Evolutionary conservation across 2,329 filamentous ascomycete genomes (phyloP).

Genomic region (Lithohypha guttulata): DNA sequence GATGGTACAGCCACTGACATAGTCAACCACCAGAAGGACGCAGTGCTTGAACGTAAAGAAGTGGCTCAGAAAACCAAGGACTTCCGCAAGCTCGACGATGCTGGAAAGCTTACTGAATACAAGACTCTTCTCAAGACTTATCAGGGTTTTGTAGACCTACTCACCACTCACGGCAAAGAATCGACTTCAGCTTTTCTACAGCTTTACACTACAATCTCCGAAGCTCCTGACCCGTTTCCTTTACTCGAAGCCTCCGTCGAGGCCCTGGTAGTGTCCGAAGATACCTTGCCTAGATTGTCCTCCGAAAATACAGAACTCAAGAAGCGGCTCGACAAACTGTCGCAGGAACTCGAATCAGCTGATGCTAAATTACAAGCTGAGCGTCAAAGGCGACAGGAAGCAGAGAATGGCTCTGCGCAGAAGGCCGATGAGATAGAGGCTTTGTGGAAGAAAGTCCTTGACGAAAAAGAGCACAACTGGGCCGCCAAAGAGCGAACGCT

Average conservation of each 20-base stretch:
- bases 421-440: conserved; percentile 82
- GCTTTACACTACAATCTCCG: conserved; percentile 83
- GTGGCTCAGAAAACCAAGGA: conserved; percentile 98
- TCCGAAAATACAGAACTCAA: conserved; percentile 83
- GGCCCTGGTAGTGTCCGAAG: conserved; percentile 80
- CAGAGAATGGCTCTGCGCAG: conserved; percentile 66
- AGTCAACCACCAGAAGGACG: conserved; percentile 82
- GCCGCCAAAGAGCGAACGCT: conserved; percentile 79
- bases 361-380: conserved; percentile 74
- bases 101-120: conserved; percentile 73
- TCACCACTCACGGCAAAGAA: conserved; percentile 91
- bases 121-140: conserved; percentile 90
- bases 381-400: conserved; percentile 56
- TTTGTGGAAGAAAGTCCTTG: conserved; percentile 79
- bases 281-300: conserved; percentile 81
- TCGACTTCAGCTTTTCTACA: conserved; percentile 89
- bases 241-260: conserved; percentile 93
- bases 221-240: conserved; percentile 93
- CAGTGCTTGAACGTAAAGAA: conserved; percentile 92
- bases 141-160: conserved; percentile 90
- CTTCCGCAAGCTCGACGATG: conserved; percentile 86
- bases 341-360: conserved; percentile 68
- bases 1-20: conserved; percentile 94
- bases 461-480: conserved; percentile 96
- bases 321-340: conserved; percentile 62